Conservation (phyloP, 352 stramenopile species). For the Globisporangium canariense region DNA sequence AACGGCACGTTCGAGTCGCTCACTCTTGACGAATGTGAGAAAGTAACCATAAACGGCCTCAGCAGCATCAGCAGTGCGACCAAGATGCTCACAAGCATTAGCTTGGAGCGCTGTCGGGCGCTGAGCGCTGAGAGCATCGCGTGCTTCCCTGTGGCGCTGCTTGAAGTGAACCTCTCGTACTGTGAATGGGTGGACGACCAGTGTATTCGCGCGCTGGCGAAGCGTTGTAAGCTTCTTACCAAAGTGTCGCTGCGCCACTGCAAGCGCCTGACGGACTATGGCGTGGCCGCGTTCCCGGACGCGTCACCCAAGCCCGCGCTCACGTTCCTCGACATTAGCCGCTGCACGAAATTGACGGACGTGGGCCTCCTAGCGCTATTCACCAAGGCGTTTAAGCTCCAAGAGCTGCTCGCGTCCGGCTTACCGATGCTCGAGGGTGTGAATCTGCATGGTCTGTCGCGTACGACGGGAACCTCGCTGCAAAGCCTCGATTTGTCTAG, state of each 20-base stretch:
- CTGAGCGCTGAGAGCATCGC: conserved; percentile 16
- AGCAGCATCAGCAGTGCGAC: conserved; percentile 1
- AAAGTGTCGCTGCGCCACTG: conserved; percentile 44
- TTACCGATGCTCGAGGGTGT: conserved; percentile 59
- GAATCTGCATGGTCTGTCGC: conserved; percentile 45
- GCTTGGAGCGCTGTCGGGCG: conserved; percentile 21
- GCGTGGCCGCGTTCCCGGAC: conserved; percentile 56
- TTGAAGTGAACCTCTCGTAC: conserved; percentile 50
- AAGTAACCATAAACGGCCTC: conserved; percentile 19
- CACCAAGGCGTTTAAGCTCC: conserved; percentile 32
- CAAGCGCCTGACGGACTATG: conserved; percentile 63
- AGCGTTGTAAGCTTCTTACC: conserved; percentile 32
- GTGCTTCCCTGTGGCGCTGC: conserved; percentile 24
- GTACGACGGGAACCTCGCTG: conserved; percentile 25
- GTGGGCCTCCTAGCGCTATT: conserved; percentile 54
- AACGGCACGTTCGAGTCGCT: conserved; percentile 20
- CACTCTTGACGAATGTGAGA: conserved; percentile 26
- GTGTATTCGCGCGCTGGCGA: conserved; percentile 35
- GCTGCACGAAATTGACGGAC: conserved; percentile 56
- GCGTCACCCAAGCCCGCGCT: conserved; percentile 21
- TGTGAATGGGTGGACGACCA: conserved; percentile 71
- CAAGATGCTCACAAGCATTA: conserved; percentile 10
- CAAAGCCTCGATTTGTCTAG: conserved; percentile 32
- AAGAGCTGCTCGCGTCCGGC: conserved; percentile 29
- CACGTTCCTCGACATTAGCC: conserved; percentile 48